Conservation (phyloP, 2,329 filamentous ascomycete species). For the Trichoderma sp. region DNA sequence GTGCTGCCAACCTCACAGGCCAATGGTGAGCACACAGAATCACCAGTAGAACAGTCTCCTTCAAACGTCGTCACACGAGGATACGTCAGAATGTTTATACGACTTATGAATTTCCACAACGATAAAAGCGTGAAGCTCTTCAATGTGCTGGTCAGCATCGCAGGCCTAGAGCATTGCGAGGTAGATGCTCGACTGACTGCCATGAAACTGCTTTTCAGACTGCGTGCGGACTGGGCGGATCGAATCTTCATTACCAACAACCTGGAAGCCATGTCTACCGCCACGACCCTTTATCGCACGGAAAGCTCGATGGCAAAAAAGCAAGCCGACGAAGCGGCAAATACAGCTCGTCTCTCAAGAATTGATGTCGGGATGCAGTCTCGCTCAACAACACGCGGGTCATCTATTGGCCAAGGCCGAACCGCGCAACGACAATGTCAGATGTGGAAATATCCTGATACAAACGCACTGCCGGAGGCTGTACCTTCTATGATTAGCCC, state of each 20-base stretch:
- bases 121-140: slow-evolving; percentile 65
- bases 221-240: slow-evolving; percentile 80
- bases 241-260: slow-evolving; percentile 70
- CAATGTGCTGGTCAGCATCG: slow-evolving; percentile 64
- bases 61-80: slow-evolving; percentile 72
- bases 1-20: slow-evolving; percentile 29
- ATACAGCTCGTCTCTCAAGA: slow-evolving; percentile 46
- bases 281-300: slow-evolving; percentile 69
- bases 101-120: slow-evolving; percentile 66
- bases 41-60: slow-evolving; percentile 49
- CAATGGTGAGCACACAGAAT: slow-evolving; percentile 26
- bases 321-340: slow-evolving; percentile 53
- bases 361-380: slow-evolving; percentile 43
- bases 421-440: slow-evolving; percentile 43
- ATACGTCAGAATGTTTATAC: slow-evolving; percentile 75
- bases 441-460: slow-evolving; percentile 61
- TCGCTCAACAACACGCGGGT: slow-evolving; percentile 49
- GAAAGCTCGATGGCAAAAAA: slow-evolving; percentile 54
- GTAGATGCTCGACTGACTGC: slow-evolving; percentile 71
- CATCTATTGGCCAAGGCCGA: slow-evolving; percentile 53
- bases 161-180: slow-evolving; percentile 60
- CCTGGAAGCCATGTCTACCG: slow-evolving; percentile 72
- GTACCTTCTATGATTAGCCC: slow-evolving; percentile 51
- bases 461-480: slow-evolving; percentile 53
- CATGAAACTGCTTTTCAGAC: slow-evolving; percentile 76